Base-by-base conservation (phyloP, 306 rosid genomes). In the Delonix regia region DNA sequence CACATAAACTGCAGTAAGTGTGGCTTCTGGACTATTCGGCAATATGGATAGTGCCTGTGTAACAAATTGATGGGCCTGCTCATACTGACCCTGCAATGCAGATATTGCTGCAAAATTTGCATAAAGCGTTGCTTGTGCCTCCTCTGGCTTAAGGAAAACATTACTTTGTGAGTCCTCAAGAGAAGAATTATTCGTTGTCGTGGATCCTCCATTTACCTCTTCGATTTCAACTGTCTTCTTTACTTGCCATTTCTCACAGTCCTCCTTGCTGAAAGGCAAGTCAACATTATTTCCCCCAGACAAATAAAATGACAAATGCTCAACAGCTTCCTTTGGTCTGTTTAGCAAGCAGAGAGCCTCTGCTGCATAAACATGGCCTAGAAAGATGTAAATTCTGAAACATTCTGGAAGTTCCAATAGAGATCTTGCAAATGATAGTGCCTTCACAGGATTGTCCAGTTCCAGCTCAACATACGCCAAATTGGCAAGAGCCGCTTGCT, bases 271-370 rank as follows among this genome's bases (percentile, higher is more conserved):
- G 90, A 91, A 96, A 81, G 99, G 99, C 83, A 91, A 82, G 61
- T 83, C 87, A 56, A 91, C 78, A 68, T 65, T 77, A 64, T 75
- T 86, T 60, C 85, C 93, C 51, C 91, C 97, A 0, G 93, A 87
- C 85, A 96, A 80, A 88, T 91, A 96, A 72, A 63, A 74, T 53
- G 88, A 85, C 79, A 96, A 83, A 86, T 84, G 91, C 59, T 88
- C 91, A 57, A 92, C 86, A 61, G 98, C 99, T 79, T 96, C 99
- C 81, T 86, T 96, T 71, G 92, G 90, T 82, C 96, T 86, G 68
- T 90, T 93, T 41, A 96, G 88, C 81, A 89, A 85, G 91, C 98
- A 93, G 44, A 93, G 98, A 51, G 99, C 96, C 91, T 96, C 99
- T 24, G 99, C 97, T 1, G 98, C 93, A 90, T 87, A 96, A 71